Percentiles rank a stretch among this genome's conserved stretches.
These are phyloP conservation scores for Tulasnella sp. DNA, from an alignment of 768 basidiomycete species.

Conservation along the genomic window DNA sequence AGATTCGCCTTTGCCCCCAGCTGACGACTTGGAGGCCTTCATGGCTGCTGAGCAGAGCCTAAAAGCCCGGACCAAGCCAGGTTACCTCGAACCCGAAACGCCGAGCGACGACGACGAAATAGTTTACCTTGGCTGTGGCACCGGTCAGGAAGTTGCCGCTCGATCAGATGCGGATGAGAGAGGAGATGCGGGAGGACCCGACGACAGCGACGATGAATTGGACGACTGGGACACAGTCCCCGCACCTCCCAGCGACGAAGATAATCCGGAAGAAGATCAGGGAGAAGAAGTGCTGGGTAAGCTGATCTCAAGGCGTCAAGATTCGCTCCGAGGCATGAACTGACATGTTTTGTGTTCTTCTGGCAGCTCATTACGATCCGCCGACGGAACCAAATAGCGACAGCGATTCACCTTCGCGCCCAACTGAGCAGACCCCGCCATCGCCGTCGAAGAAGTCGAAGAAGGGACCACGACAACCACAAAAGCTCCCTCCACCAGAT, in stretches of 20 bases:
- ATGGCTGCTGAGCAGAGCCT: constrained; percentile 13
- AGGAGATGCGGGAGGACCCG: neutral
- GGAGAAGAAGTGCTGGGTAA: neutral
- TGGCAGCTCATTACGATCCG: neutral
- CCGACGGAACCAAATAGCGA: neutral
- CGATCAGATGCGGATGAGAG: neutral
- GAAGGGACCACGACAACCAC: neutral
- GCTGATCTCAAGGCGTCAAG: neutral
- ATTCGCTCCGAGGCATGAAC: neutral
- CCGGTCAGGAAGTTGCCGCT: neutral
- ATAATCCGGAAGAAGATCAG: neutral
- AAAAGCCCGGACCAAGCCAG: neutral
- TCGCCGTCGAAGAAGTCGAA: neutral
- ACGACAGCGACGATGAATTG: constrained; percentile 12
- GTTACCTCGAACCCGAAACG: constrained; percentile 11
- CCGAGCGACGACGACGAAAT: constrained; percentile 9
- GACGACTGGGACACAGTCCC: constrained; percentile 13
- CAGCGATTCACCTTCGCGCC: neutral
- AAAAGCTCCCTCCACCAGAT: neutral
- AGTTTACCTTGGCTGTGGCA: constrained; percentile 1
- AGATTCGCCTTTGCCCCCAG: constrained; percentile 11
- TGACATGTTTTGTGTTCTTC: neutral
- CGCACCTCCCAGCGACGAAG: constrained; percentile 4
- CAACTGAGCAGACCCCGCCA: neutral
- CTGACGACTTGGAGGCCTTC: constrained; percentile 15